Evolutionary conservation across 2,329 filamentous ascomycete species (phyloP).

Genomic region (Claviceps sp.): DNA sequence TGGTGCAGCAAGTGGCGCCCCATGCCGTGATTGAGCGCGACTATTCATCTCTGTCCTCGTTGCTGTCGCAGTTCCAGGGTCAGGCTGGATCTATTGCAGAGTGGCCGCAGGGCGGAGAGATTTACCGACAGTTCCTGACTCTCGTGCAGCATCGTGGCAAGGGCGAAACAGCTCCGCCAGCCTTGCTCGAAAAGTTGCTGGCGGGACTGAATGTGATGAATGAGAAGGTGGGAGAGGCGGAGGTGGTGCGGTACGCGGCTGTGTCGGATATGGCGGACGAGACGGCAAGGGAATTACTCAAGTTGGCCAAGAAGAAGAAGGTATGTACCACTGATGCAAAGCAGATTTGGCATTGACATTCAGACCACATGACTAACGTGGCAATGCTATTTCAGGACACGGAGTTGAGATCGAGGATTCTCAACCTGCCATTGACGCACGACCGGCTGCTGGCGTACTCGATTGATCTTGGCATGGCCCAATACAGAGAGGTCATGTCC

Average conservation of each 20-base stretch:
- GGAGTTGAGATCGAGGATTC: slow-evolving; percentile 29
- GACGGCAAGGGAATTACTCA: slow-evolving; percentile 53
- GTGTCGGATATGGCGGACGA: slow-evolving; percentile 69
- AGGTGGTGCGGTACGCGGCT: slow-evolving; percentile 50
- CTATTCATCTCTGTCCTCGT: slow-evolving; percentile 51
- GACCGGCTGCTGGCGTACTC: slow-evolving; percentile 60
- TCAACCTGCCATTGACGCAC: slow-evolving; percentile 54
- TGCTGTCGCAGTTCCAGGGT: slow-evolving; percentile 60
- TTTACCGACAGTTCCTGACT: slow-evolving; percentile 54
- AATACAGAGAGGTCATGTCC: slow-evolving; percentile 52
- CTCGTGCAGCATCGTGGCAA: slow-evolving; percentile 32
- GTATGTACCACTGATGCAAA: slow-evolving; percentile 25
- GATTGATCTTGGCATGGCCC: slow-evolving; percentile 53
- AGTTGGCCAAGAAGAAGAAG: slow-evolving; percentile 39
- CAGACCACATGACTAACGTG: slow-evolving; percentile 1
- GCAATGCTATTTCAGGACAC: slow-evolving; percentile 14
- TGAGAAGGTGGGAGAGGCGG: slow-evolving; percentile 25
- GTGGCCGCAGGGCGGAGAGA: slow-evolving; percentile 68
- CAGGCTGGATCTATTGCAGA: slow-evolving; percentile 49
- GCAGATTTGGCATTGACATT: neutral
- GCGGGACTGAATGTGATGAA: slow-evolving; percentile 42
- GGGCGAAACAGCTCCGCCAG: slow-evolving; percentile 26
- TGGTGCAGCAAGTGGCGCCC: slow-evolving; percentile 70
- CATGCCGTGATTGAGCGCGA: slow-evolving; percentile 70
- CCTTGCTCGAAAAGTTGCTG: slow-evolving; percentile 42